Base-by-base conservation (phyloP, 306 rosid species). In the Clitoria ternatea region DNA sequence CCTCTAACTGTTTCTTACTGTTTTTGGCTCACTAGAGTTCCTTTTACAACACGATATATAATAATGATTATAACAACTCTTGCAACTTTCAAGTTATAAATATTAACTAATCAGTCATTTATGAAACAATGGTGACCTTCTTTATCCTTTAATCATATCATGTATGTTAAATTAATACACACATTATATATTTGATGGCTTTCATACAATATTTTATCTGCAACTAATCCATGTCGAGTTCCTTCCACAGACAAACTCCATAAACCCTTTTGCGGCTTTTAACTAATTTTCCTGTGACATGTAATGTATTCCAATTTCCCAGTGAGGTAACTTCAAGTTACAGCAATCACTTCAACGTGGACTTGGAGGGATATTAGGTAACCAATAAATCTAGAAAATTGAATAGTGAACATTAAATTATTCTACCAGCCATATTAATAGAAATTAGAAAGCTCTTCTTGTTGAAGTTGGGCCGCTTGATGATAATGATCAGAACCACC, bases 401-500 rank as follows among this genome's bases (percentile, higher is more conserved):
- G 0, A 81, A 35, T 61, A 19, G 47, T 30, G 14, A 32, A 59
- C 36, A 44, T 67, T 61, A 72, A 72, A 49, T n/a, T n/a, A 73
- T 50, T 32, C 44, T 40, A 65, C 37, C 83, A 27, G 15, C 65
- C 79, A 43, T 66, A 82, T 15, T 72, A 33, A 70, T 65, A 45
- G 48, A 48, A 20, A 78, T 72, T 29, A 19, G 1, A 17, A 63
- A 30, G 32, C 18, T 29, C 32, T 42, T 43, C 7, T 32, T 47
- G 5, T 7, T n/a, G n/a, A n/a, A 39, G 23, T 14, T 6, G 76
- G 63, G 22, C 55, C 60, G 3, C 24, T 30, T 56, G 6, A 26
- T 48, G 48, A 61, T 62, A 45, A 82, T 69, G 74, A 77, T 63
- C 27, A 47, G 50, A 77, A 57, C 80, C 15, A 69, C 80, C 44